These are phyloP conservation scores for Parastagonospora nodorum DNA, from an alignment of 2,329 filamentous ascomycete species.

Conservation along the genomic window DNA sequence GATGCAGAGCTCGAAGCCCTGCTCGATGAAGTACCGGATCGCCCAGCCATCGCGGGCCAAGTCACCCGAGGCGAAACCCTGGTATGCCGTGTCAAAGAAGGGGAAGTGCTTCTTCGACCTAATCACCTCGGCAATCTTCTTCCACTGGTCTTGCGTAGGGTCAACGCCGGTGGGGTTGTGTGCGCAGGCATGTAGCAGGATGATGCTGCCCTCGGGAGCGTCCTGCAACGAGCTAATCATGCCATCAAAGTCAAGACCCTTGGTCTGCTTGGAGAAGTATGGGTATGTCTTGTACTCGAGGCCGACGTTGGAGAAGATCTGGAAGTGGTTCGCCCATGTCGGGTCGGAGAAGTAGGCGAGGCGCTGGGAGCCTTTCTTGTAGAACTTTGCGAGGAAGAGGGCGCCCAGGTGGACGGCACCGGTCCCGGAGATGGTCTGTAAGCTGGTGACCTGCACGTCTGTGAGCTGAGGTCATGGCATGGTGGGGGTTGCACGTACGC, in stretches of 20 bases:
- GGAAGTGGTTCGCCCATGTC: constrained; percentile 98
- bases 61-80: constrained; percentile 94
- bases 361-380: constrained; percentile 66
- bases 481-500: constrained; percentile 54
- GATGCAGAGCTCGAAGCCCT: constrained; percentile 74
- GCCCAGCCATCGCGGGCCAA: constrained; percentile 84
- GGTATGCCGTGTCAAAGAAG: constrained; percentile 98
- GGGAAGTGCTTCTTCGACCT: constrained; percentile 84
- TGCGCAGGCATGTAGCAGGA: constrained; percentile 92
- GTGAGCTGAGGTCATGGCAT: constrained; percentile 34
- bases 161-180: constrained; percentile 99
- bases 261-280: constrained; percentile 89
- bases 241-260: constrained; percentile 88
- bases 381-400: constrained; percentile 94
- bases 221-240: constrained; percentile 72
- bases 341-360: constrained; percentile 90
- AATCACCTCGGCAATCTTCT: constrained; percentile 80
- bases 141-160: constrained; percentile 92
- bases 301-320: constrained; percentile 93
- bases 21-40: constrained; percentile 91
- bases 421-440: constrained; percentile 97
- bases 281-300: constrained; percentile 82
- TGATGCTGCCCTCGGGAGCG: constrained; percentile 79
- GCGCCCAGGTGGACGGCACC: constrained; percentile 92
- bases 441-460: constrained; percentile 63